phyloP scores from a whole-genome alignment of 1,139 yeast species.

The Yamadazyma sp. region DNA sequence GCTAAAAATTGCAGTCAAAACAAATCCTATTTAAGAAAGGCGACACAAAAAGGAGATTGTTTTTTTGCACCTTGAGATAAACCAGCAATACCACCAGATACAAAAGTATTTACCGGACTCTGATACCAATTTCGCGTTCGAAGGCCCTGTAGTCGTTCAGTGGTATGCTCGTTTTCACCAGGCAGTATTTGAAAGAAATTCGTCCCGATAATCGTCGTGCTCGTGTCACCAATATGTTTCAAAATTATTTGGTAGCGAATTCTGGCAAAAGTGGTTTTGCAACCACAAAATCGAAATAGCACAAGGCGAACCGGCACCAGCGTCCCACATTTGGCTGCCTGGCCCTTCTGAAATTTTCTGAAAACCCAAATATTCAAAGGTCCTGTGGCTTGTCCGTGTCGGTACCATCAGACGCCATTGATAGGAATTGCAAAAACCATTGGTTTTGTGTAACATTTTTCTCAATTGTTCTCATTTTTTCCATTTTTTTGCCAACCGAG shows the following conservation, averaged over 20 bases:
- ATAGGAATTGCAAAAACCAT: background rate
- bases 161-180: no score
- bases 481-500: conserved; percentile 14
- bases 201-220: no score
- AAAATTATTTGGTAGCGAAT: background rate
- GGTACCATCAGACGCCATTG: background rate
- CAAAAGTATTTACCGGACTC: no score
- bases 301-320: no score
- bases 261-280: background rate
- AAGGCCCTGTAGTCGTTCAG: no score
- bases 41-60: background rate
- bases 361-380: no score
- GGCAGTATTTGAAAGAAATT: no score
- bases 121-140: no score
- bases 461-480: conserved; percentile 6
- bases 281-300: background rate
- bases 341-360: no score
- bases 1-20: conserved; percentile 3
- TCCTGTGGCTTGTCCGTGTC: no score
- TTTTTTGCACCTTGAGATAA: background rate
- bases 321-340: no score
- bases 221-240: no score
- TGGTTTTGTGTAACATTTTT: conserved; percentile 12
- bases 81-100: background rate
- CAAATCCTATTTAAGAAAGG: background rate